Evolutionary conservation across 1,284 basidiomycete species (phyloP), one percentile per base, ranked within the genome.

Genomic region (Trichosporon faecale): DNA sequence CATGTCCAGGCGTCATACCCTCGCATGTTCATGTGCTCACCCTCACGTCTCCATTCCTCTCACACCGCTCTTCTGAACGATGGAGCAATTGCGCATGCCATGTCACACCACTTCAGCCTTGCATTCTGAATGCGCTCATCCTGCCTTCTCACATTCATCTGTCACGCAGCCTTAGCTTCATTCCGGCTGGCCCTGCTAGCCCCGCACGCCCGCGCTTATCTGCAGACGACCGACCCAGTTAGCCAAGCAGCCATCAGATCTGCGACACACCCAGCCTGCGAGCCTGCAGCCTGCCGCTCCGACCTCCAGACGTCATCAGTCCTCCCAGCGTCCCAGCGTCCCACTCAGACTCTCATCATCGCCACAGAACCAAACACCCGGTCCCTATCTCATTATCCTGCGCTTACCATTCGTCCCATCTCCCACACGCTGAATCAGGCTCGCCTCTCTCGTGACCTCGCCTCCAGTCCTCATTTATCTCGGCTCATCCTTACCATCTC

Each of bases 141-240:
- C 49, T 23, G 57, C 57, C 57, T 61, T 61, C 57, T 61, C 57
- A 61, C 57, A 61, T 29, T 18, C 57, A 61, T 29, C n/a, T 61
- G 57, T 61, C 29, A 61, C 57, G 57, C 57, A 31, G 18, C 29
- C 29, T 18, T 52, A 52, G 49, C 18, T 21, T 11, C 49, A 52
- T 52, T 23, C 49, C n/a, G n/a, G n/a, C 21, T n/a, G 23, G 21
- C 23, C 49, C 49, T 61, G 27, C 57, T 14, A 4, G 27, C 57
- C 52, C 29, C 29, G 57, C 55, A 29, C 27, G 57, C 57, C 27
- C 29, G 29, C 57, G 29, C 57, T 61, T 33, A 61, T 33, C 29
- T 5, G 23, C 25, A n/a, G 18, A n/a, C 40, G 1, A n/a, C n/a
- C 40, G 40, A 12, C 35, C 35, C 40, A 44, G n/a, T n/a, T n/a